Base-by-base conservation (phyloP, 2,329 filamentous ascomycete species). In the Fusarium setosum region DNA sequence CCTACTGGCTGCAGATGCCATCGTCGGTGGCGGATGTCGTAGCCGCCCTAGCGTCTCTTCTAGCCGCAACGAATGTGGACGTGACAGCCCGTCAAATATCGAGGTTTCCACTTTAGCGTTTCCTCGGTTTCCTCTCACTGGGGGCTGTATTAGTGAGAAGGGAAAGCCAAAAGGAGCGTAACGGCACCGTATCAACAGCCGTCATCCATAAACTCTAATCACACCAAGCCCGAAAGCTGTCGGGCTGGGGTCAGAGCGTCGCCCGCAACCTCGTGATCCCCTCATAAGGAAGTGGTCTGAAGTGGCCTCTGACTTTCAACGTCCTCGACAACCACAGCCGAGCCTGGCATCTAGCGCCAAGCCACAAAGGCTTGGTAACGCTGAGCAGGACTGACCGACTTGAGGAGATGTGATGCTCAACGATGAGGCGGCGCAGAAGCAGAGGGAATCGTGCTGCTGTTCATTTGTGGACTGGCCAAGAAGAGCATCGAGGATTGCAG, bases 261-360 rank as follows among this genome's bases (percentile, higher is more conserved):
- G 55, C 55, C 48, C 41, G 38, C 34, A 67, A 67, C 59, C 70
- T 71, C 63, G 63, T 72, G 67, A 71, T 72, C 42, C 51, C 67
- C 53, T 71, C 57, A 58, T 50, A 24, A 56, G 56, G 23, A 20
- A 48, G 48, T 67, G 49, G 49, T 55, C 20, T 38, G 47, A 29
- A 50, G 70, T 70, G 68, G 70, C 69, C 51, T 71, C 67, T 68
- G 53, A 59, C 68, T 72, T 70, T 69, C 65, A 66, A 72, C 68
- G 67, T 65, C 57, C 45, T n/a, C n/a, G n/a, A 55, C 56, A 54
- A 55, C 56, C 32, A 62, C 47, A 53, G 15, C 37, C 53, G 58
- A 38, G 56, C 37, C 60, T 51, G 57, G 40, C 34, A 65, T 58
- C 60, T 65, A 61, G 61, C 37, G 61, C 56, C 35, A 57, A 67